Evolutionary conservation across 1,284 basidiomycete species (phyloP).

Genomic region (Boletellus sp.): DNA sequence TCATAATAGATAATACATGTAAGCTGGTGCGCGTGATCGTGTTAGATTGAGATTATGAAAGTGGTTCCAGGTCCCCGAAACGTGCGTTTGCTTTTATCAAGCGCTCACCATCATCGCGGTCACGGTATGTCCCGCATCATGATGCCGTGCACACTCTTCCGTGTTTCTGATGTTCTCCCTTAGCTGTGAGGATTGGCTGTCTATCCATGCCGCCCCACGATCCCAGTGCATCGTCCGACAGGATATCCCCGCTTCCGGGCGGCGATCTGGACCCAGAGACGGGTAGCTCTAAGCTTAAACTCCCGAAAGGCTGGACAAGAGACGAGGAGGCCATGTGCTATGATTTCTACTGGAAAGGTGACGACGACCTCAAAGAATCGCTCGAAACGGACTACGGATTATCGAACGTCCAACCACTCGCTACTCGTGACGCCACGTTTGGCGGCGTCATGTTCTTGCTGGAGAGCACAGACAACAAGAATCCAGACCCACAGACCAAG

Average conservation of each 20-base stretch:
- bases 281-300: too few relatives aligned
- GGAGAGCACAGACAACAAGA: neutral
- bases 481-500: neutral
- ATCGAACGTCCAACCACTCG: neutral
- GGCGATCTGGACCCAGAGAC: too few relatives aligned
- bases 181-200: neutral
- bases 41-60: too few relatives aligned
- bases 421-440: neutral
- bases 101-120: too few relatives aligned
- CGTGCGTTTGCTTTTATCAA: too few relatives aligned
- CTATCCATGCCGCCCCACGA: neutral
- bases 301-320: neutral
- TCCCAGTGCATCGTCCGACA: neutral
- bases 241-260: too few relatives aligned
- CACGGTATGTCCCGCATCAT: too few relatives aligned
- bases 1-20: too few relatives aligned
- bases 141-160: too few relatives aligned
- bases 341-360: neutral
- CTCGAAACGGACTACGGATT: neutral
- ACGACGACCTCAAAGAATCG: slow-evolving; percentile 1
- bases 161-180: neutral
- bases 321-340: too few relatives aligned
- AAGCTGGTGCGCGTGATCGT: too few relatives aligned
- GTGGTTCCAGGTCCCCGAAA: too few relatives aligned
- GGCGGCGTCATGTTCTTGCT: slow-evolving; percentile 4